Base-by-base conservation (phyloP, 441 rosid species). In the Daphne laureola region DNA sequence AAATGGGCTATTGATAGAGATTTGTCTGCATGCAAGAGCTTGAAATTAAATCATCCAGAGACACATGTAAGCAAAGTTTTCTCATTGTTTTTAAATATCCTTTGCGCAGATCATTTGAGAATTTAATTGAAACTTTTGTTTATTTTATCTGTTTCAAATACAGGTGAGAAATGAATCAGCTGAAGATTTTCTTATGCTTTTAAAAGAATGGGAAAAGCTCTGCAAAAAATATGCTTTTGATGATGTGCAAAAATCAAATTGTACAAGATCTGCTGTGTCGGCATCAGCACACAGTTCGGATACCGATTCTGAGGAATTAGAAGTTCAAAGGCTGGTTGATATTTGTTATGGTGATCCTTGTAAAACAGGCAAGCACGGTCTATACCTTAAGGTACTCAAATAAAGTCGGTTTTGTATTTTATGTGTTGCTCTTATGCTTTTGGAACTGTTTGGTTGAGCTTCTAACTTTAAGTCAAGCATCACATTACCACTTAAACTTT, bases 161-260 rank as follows among this genome's bases (percentile, higher is more conserved):
- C 60, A 93, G 98, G 89, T 87, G 54, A 78, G 92, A 74, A 83
- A 84, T 83, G 98, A 84, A 71, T 67, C 84, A 63, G 96, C 97
- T 42, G 88, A 81, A 62, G 88, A 89, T 63, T 93, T 93, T 67
- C 96, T 89, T 64, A 64, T 65, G 69, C 88, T 93, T 31, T 59
- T 93, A 76, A 93, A 81, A 72, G 92, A 78, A 82, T 93, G 97
- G 97, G 73, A 74, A 49, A 87, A 79, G 71, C 67, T 93, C 49
- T 86, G 90, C 81, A 84, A 79, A 66, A 74, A 62, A 43, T 89
- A 74, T 73, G 78, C 55, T 25, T 63, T 51, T 23, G 56, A 65
- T 49, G 55, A 66, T 60, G 63, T 43, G 21, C 60, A 67, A 53
- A 71, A 56, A 31, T 46, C 50, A 58, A 63, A 46, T 27, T 41